These are phyloP conservation scores for Suhomyces anneliseae DNA, from an alignment of 1,139 yeast species.

Conservation along the genomic window DNA sequence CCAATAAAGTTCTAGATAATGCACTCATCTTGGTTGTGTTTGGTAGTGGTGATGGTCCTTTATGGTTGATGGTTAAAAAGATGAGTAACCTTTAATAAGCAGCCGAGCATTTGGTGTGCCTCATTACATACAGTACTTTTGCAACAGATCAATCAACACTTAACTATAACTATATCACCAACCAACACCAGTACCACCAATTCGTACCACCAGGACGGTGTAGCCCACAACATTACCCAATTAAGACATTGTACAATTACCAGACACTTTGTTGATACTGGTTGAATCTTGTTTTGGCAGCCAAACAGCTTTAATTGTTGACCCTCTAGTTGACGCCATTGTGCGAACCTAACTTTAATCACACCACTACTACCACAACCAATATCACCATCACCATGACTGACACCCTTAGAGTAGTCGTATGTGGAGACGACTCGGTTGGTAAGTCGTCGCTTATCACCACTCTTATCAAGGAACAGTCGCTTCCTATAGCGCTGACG, in stretches of 20 bases:
- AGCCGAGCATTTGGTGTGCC: neutral
- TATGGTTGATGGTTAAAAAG: neutral
- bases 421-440: slow-evolving; percentile 95
- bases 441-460: slow-evolving; percentile 81
- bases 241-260: no score
- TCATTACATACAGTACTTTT: neutral
- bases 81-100: slow-evolving; percentile 1
- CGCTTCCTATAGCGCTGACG: slow-evolving; percentile 56
- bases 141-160: no score
- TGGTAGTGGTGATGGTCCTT: neutral
- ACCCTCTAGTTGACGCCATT: no score
- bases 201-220: no score
- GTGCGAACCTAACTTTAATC: neutral
- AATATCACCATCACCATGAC: neutral
- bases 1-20: slow-evolving; percentile 1
- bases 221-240: no score
- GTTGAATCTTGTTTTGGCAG: no score
- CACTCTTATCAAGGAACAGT: slow-evolving; percentile 67
- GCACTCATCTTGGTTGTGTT: slow-evolving; percentile 1
- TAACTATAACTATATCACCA: no score
- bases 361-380: neutral
- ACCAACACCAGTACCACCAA: no score
- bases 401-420: slow-evolving; percentile 55
- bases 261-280: no score
- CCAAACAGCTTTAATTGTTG: no score